A percentile compares a stretch with the other conserved stretches of the same genome.
These are phyloP conservation scores for Colletotrichum truncatum DNA, from an alignment of 2,329 filamentous ascomycete species.

Conservation along the genomic window DNA sequence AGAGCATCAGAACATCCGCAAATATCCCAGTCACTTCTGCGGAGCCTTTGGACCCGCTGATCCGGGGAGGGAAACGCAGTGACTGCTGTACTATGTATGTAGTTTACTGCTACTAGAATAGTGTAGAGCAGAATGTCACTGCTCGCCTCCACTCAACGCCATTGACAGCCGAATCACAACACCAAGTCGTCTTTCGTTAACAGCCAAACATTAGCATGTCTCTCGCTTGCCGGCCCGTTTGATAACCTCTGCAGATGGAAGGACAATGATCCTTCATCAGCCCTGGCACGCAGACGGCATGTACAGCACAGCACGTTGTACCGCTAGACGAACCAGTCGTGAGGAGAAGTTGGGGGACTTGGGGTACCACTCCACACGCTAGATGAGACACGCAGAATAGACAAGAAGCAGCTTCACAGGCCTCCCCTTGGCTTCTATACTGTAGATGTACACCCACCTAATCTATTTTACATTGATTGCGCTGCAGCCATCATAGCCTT, in stretches of 20 bases:
- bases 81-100: neutral
- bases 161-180: neutral
- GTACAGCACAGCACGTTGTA: neutral
- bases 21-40: slow-evolving; percentile 14
- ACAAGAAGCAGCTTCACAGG: neutral
- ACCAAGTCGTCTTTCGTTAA: neutral
- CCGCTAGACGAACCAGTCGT: neutral
- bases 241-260: neutral
- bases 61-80: slow-evolving; percentile 20
- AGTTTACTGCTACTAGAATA: too few relatives aligned
- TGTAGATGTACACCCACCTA: neutral
- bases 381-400: neutral
- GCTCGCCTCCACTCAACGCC: neutral
- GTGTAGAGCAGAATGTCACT: too few relatives aligned
- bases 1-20: slow-evolving; percentile 6
- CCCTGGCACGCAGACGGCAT: neutral
- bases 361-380: neutral
- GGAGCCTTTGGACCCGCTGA: slow-evolving; percentile 31
- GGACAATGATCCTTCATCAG: neutral
- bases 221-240: neutral
- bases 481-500: slow-evolving; percentile 10
- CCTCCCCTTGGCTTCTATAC: neutral
- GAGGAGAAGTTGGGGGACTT: neutral
- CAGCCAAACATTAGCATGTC: neutral
- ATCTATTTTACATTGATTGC: slow-evolving; percentile 11